A percentile compares a stretch with the other conserved stretches of the same genome.
These are phyloP conservation scores for Petunia axillaris DNA, from an alignment of 257 asterid species.

Conservation along the genomic window DNA sequence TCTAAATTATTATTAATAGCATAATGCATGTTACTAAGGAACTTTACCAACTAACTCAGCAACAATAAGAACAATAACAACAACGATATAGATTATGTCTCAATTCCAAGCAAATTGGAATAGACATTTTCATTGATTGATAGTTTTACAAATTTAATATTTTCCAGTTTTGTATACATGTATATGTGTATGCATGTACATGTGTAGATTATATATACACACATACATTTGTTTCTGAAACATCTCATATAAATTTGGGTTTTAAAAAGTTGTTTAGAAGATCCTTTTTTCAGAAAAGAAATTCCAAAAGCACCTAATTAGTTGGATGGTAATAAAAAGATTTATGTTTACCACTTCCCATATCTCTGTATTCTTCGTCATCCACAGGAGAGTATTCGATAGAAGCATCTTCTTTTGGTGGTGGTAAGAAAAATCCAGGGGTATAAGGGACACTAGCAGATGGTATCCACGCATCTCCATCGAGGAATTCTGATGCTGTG, in stretches of 20 bases:
- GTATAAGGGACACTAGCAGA: slow-evolving; percentile 49
- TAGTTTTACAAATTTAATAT: slow-evolving; percentile 12
- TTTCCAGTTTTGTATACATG: slow-evolving; percentile 17
- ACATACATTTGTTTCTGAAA: background rate
- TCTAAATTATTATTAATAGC: background rate
- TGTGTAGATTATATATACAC: background rate
- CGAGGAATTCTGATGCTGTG: slow-evolving; percentile 53
- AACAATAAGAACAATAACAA: background rate
- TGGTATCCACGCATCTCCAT: slow-evolving; percentile 60
- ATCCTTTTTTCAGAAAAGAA: background rate
- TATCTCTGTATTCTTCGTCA: slow-evolving; percentile 66
- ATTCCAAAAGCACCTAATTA: background rate
- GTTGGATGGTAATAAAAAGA: background rate
- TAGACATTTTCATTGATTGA: slow-evolving; percentile 7
- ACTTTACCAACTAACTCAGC: background rate
- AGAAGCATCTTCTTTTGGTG: slow-evolving; percentile 52
- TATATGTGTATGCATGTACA: background rate
- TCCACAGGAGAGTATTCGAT: slow-evolving; percentile 61
- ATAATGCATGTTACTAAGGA: background rate
- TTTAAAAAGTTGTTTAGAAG: background rate
- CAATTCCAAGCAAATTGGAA: slow-evolving; percentile 8
- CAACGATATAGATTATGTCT: background rate
- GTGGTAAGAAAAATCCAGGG: slow-evolving; percentile 53
- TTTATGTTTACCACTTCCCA: slow-evolving; percentile 40
- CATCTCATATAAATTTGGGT: background rate